These are phyloP conservation scores for Fusarium pseudograminearum DNA, from an alignment of 2,329 filamentous ascomycete genomes.

Conservation along the genomic window DNA sequence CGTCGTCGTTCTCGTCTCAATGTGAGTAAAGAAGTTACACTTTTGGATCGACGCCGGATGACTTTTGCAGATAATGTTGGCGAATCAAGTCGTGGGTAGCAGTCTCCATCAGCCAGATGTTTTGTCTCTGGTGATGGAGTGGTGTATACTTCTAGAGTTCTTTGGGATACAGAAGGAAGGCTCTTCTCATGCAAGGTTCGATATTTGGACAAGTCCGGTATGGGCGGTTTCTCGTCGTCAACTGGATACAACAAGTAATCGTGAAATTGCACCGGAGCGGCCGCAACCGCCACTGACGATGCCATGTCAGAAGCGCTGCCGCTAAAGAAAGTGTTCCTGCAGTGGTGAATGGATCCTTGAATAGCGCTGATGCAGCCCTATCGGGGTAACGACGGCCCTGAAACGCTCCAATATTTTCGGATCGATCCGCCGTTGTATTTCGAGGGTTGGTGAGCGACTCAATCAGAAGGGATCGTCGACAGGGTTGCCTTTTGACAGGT, in stretches of 20 bases:
- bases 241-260: constrained; percentile 27
- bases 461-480: constrained; percentile 32
- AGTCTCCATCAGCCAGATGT: constrained; percentile 35
- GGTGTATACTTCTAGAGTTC: constrained; percentile 49
- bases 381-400: constrained; percentile 32
- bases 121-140: constrained; percentile 21
- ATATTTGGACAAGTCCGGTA: constrained; percentile 49
- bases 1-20: constrained; percentile 21
- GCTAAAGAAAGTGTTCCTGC: constrained; percentile 38
- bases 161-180: constrained; percentile 47
- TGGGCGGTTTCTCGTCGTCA: constrained; percentile 33
- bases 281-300: constrained; percentile 23
- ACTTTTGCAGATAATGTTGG: constrained; percentile 26
- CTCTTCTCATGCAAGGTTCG: constrained; percentile 53
- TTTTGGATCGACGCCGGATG: constrained; percentile 46
- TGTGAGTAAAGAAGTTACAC: constrained; percentile 36
- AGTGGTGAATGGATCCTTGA: constrained; percentile 35
- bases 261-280: constrained; percentile 32
- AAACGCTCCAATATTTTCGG: constrained; percentile 29
- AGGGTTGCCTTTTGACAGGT: constrained; percentile 28
- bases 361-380: constrained; percentile 41
- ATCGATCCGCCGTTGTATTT: constrained; percentile 26
- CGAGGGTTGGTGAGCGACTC: constrained; percentile 25
- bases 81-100: constrained; percentile 45
- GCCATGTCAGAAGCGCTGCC: constrained; percentile 30